phyloP scores from a whole-genome alignment of 495 filamentous ascomycete species.

The Aspergillus olivimuriae region DNA sequence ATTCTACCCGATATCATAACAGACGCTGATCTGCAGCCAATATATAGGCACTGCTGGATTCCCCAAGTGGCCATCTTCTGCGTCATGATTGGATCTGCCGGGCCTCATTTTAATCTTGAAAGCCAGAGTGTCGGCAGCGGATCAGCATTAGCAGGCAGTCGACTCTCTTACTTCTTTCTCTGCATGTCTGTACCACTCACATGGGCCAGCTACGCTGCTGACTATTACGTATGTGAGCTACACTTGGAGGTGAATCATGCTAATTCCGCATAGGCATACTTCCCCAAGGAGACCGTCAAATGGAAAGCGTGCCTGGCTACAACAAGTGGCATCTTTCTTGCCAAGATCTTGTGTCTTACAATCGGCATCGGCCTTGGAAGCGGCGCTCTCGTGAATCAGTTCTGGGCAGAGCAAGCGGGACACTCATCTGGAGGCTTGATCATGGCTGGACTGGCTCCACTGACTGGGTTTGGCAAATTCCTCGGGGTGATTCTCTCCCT shows the following conservation, averaged over 20 bases:
- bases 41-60: conserved; percentile 35
- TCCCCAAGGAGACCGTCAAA: background rate
- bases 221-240: background rate
- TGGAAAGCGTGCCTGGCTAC: background rate
- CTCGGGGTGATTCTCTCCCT: background rate
- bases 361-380: background rate
- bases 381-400: background rate
- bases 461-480: background rate
- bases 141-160: background rate
- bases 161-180: background rate
- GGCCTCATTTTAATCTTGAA: conserved; percentile 47
- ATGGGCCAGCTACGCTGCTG: background rate
- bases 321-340: background rate
- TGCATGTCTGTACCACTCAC: background rate
- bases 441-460: background rate
- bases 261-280: background rate
- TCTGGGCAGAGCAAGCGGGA: background rate
- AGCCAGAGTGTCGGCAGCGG: conserved; percentile 13
- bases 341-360: background rate
- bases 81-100: conserved; percentile 52
- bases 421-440: background rate
- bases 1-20: background rate
- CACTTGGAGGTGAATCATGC: too few relatives aligned
- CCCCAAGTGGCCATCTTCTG: conserved; percentile 51
- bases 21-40: background rate